Conservation (phyloP, 805 yeast genomes). For the Tetrapisispora taiwanensis region DNA sequence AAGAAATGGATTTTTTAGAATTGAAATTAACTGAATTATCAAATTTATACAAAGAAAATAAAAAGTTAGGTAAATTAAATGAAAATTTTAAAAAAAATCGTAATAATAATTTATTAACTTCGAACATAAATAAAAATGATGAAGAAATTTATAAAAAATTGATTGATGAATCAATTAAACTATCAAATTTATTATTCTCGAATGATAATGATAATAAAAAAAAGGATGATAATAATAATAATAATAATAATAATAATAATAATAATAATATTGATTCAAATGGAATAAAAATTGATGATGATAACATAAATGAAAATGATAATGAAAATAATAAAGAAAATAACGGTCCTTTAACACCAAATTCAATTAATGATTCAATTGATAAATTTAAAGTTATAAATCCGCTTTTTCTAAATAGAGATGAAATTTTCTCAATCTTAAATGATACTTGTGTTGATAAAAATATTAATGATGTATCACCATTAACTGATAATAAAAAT, state of each 20-base stretch:
- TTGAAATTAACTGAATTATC: slow-evolving; percentile 12
- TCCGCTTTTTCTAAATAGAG: slow-evolving; percentile 20
- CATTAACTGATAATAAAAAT: slow-evolving; percentile 16
- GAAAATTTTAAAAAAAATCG: neutral
- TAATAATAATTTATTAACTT: neutral
- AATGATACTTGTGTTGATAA: slow-evolving; percentile 3
- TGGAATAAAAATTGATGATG: neutral
- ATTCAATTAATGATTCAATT: slow-evolving; percentile 1
- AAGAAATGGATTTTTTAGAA: slow-evolving; percentile 16
- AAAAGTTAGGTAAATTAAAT: neutral
- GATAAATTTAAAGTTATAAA: slow-evolving; percentile 23
- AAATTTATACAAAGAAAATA: neutral
- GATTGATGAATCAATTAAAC: neutral
- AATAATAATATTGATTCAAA: neutral
- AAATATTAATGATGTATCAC: slow-evolving; percentile 7
- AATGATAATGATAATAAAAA: neutral
- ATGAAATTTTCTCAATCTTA: slow-evolving; percentile 15
- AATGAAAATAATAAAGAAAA: neutral
- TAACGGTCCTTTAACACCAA: neutral
- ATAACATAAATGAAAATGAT: neutral
- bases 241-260: neutral
- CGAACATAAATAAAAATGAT: neutral
- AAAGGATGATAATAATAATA: neutral
- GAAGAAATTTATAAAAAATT: neutral
- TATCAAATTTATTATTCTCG: neutral